A percentile compares a stretch with the other conserved stretches of the same genome.
Evolutionary conservation across 2,329 filamentous ascomycete genomes (phyloP).

Genomic region (Westerdykella aurantiaca): DNA sequence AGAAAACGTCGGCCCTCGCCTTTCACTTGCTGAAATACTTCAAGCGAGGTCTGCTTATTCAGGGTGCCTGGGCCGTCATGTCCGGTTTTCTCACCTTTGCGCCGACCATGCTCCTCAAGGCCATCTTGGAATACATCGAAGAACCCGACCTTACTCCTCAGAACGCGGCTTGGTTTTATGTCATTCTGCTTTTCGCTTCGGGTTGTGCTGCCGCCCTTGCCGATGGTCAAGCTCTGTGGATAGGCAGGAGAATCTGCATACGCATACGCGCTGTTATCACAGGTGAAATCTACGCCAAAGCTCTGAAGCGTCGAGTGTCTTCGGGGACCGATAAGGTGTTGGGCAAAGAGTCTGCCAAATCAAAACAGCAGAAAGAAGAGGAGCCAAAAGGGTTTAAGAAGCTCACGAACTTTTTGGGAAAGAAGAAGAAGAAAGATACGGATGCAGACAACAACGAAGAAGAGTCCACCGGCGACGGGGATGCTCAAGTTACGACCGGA

Average conservation of each 20-base stretch:
- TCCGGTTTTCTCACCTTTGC: conserved; percentile 82
- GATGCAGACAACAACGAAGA: conserved; percentile 35
- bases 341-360: conserved; percentile 50
- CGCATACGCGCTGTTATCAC: conserved; percentile 90
- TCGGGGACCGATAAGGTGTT: conserved; percentile 67
- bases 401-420: conserved; percentile 53
- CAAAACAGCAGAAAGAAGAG: conserved; percentile 32
- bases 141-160: conserved; percentile 65
- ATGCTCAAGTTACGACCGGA: conserved; percentile 82
- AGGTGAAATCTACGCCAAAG: conserved; percentile 95
- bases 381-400: conserved; percentile 43
- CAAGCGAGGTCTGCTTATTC: conserved; percentile 65
- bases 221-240: conserved; percentile 84
- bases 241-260: conserved; percentile 90
- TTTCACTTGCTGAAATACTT: conserved; percentile 83
- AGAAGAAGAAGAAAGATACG: conserved; percentile 45
- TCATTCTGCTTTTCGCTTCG: conserved; percentile 79
- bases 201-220: conserved; percentile 75
- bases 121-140: conserved; percentile 92
- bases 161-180: conserved; percentile 94
- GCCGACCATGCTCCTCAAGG: conserved; percentile 83
- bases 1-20: conserved; percentile 72
- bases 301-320: conserved; percentile 81
- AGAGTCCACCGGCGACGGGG: conserved; percentile 34
- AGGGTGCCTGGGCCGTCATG: conserved; percentile 73